Base-by-base conservation (phyloP, 2,329 filamentous ascomycete genomes). In the Xenoacremonium recifei region DNA sequence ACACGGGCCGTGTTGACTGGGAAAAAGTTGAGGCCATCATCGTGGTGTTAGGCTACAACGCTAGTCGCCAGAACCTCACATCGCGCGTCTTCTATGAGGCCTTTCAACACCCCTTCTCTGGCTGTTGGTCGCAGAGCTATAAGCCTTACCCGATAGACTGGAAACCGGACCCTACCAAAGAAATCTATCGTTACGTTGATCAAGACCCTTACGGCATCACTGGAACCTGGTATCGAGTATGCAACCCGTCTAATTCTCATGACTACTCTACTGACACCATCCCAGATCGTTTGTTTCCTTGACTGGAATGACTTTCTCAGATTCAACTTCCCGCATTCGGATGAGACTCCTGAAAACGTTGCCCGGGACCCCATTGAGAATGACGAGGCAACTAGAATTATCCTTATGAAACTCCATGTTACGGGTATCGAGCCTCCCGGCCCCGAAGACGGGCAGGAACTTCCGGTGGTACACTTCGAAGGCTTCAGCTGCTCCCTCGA, bases 21-120 rank as follows among this genome's bases (percentile, higher is more conserved):
- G 85, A 91, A 63, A 88, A 87, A 66, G 67, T 90, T 10, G 87
- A 91, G 63, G 82, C 84, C 7, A 77, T 89, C 40, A 79, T 89
- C 72, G 69, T 90, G 4, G 79, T 85, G 3, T 63, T 91, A 4
- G 77, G 76, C 4, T 73, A 77, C 57, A 89, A 89, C 57, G 70
- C 86, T 38, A 63, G 68, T 29, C 58, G 63, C 9, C 76, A 78
- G 50, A 65, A 69, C 11, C 60, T 73, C 9, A 63, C 70, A 6
- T 68, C 69, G 15, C 66, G 68, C 3, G 64, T 76, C 3, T 75
- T 81, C 43, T 64, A 63, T 11, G 65, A 71, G 19, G 65, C 78
- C n/a, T 84, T 79, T 76, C 66, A 71, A 23, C 66, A 57, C 11
- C 73, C 79, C 0, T 85, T 83, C 56, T 66, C 69, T 1, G 80